A percentile compares a stretch with the other conserved stretches of the same genome.
phyloP scores from a whole-genome alignment of 805 yeast genomes.

The Candida cerambycidarum region DNA sequence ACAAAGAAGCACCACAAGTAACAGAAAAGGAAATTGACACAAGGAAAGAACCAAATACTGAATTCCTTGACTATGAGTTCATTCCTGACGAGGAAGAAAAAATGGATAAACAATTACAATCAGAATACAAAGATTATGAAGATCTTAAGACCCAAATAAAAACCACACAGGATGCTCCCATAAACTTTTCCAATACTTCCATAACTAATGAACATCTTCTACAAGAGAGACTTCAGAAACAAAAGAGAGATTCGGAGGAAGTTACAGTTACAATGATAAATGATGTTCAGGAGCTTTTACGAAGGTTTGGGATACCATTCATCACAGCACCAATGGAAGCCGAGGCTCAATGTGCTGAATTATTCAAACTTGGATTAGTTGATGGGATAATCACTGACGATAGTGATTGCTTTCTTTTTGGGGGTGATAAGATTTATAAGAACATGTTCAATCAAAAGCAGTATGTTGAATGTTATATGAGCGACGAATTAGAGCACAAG shows the following conservation, averaged over 20 bases:
- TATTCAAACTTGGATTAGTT: slow-evolving; percentile 65
- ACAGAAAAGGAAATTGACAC: neutral
- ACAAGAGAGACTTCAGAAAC: slow-evolving; percentile 62
- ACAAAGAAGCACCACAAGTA: neutral
- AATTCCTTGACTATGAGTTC: slow-evolving; percentile 58
- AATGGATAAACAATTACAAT: slow-evolving; percentile 56
- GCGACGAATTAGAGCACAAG: slow-evolving; percentile 55
- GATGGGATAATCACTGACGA: slow-evolving; percentile 98
- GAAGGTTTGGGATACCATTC: slow-evolving; percentile 90
- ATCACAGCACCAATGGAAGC: slow-evolving; percentile 98
- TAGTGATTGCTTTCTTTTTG: slow-evolving; percentile 93
- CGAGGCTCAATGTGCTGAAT: slow-evolving; percentile 95
- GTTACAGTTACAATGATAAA: slow-evolving; percentile 82
- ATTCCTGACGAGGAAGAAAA: slow-evolving; percentile 77
- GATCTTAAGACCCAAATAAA: slow-evolving; percentile 47
- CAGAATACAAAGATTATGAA: slow-evolving; percentile 74
- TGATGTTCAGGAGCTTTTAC: slow-evolving; percentile 86
- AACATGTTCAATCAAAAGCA: slow-evolving; percentile 94
- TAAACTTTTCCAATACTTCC: slow-evolving; percentile 28
- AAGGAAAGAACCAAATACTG: slow-evolving; percentile 13
- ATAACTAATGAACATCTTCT: slow-evolving; percentile 48
- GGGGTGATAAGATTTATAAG: slow-evolving; percentile 79
- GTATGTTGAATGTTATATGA: slow-evolving; percentile 81
- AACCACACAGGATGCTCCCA: slow-evolving; percentile 16
- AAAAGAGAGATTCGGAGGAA: slow-evolving; percentile 86